Percentiles rank a stretch among this genome's conserved stretches.
Evolutionary conservation across 1,284 basidiomycete species (phyloP).

Genomic region (Rhizoctonia solani): DNA sequence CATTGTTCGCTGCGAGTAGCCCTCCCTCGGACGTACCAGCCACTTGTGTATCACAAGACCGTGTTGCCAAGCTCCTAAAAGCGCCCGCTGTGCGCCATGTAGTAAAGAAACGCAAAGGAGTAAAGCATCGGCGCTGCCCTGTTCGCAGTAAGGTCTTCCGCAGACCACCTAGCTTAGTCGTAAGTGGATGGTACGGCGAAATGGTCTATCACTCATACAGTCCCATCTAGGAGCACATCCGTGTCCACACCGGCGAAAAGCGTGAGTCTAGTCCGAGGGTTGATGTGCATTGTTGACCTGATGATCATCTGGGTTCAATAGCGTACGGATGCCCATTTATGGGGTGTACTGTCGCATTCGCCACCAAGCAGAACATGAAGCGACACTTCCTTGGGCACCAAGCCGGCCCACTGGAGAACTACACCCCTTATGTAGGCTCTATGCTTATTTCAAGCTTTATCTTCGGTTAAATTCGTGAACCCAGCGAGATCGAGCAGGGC

Average conservation of each 20-base stretch:
- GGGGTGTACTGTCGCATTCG: background rate
- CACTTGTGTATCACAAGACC: background rate
- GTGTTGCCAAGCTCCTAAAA: background rate
- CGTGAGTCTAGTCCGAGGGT: conserved; percentile 14
- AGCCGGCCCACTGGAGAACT: background rate
- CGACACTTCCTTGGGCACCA: conserved; percentile 20
- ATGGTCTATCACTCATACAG: background rate
- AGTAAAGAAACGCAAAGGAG: too few relatives aligned
- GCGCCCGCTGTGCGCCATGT: background rate
- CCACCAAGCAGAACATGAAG: conserved; percentile 31
- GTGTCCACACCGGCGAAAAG: conserved; percentile 17
- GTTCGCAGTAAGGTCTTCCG: conserved; percentile 20
- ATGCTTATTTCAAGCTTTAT: too few relatives aligned
- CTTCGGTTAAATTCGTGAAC: too few relatives aligned
- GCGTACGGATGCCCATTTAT: conserved; percentile 18
- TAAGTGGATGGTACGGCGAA: background rate
- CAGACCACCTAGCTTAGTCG: conserved; percentile 10
- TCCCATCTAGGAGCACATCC: conserved; percentile 5
- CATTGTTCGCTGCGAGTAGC: too few relatives aligned
- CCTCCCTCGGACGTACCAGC: too few relatives aligned
- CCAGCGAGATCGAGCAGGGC: too few relatives aligned
- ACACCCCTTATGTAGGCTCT: too few relatives aligned
- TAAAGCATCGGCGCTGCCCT: conserved; percentile 21
- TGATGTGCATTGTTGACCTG: background rate
- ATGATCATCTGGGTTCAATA: background rate